Conservation (phyloP, 345 rosid species). For the Erysimum cheiranthoides region DNA sequence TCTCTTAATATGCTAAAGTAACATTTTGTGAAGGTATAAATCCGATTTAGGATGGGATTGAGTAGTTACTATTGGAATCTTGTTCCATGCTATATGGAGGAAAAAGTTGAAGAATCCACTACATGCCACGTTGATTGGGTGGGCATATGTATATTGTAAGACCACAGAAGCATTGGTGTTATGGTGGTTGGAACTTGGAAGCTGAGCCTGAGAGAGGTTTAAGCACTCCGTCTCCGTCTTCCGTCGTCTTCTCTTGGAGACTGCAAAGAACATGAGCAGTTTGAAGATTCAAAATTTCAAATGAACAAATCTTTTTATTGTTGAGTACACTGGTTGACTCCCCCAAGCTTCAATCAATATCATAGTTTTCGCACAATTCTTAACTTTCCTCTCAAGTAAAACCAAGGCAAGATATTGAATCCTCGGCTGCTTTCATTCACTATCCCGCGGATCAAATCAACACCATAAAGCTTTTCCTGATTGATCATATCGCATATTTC, state of each 20-base stretch:
- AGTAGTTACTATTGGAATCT: conserved; percentile 6
- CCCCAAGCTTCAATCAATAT: too few species aligned
- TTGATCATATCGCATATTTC: too few species aligned
- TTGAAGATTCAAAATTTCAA: too few species aligned
- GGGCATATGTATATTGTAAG: background rate
- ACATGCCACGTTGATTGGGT: background rate
- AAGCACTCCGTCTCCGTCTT: background rate
- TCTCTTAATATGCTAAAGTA: background rate
- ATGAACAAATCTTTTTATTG: too few species aligned
- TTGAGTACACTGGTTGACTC: too few species aligned
- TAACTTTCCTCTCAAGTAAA: too few species aligned
- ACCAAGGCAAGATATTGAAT: too few species aligned
- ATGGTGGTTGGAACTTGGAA: background rate
- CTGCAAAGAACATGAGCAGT: background rate
- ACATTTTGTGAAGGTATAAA: background rate
- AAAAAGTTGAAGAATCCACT: background rate
- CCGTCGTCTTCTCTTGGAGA: background rate
- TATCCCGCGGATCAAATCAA: too few species aligned
- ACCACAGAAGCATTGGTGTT: background rate
- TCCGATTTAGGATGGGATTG: background rate
- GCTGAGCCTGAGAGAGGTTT: background rate
- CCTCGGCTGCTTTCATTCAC: too few species aligned
- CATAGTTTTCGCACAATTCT: too few species aligned
- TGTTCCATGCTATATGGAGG: background rate
- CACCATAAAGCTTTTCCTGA: too few species aligned